Conservation (phyloP, 352 stramenopile species). For the Pythium scleroteichum region DNA sequence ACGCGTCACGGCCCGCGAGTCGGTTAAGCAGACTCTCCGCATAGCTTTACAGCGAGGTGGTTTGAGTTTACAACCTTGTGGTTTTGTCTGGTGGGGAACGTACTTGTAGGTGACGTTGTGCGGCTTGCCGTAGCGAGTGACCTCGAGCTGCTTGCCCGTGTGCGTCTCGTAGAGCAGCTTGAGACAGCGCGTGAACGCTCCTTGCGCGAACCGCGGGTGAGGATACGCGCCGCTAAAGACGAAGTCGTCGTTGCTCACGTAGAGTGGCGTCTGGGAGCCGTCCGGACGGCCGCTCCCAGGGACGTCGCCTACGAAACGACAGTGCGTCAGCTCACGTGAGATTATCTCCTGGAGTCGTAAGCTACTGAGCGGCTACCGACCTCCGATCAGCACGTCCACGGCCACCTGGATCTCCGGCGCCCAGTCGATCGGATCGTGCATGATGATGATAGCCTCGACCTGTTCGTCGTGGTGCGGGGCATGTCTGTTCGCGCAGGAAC, state of each 20-base stretch:
- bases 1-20: slow-evolving; percentile 40
- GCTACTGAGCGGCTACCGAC: slow-evolving; percentile 11
- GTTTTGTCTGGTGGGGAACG: too few relatives aligned
- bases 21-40: slow-evolving; percentile 67
- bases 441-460: slow-evolving; percentile 86
- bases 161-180: slow-evolving; percentile 72
- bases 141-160: slow-evolving; percentile 59
- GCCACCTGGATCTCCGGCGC: slow-evolving; percentile 88
- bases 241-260: slow-evolving; percentile 88
- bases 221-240: slow-evolving; percentile 84
- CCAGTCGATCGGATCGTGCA: slow-evolving; percentile 91
- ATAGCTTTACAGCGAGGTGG: slow-evolving; percentile 35
- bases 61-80: too few relatives aligned
- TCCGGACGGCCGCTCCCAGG: slow-evolving; percentile 51
- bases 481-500: slow-evolving; percentile 24
- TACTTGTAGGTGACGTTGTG: slow-evolving; percentile 84
- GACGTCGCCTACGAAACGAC: slow-evolving; percentile 42
- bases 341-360: too few relatives aligned
- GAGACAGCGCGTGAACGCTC: slow-evolving; percentile 77
- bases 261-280: slow-evolving; percentile 75
- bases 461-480: slow-evolving; percentile 65
- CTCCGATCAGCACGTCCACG: slow-evolving; percentile 85
- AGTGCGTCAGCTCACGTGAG: neutral
- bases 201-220: slow-evolving; percentile 84
- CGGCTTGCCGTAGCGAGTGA: slow-evolving; percentile 86